These are phyloP conservation scores for Oryza meyeriana DNA, from an alignment of 176 grass and related monocot genomes.

Conservation along the genomic window DNA sequence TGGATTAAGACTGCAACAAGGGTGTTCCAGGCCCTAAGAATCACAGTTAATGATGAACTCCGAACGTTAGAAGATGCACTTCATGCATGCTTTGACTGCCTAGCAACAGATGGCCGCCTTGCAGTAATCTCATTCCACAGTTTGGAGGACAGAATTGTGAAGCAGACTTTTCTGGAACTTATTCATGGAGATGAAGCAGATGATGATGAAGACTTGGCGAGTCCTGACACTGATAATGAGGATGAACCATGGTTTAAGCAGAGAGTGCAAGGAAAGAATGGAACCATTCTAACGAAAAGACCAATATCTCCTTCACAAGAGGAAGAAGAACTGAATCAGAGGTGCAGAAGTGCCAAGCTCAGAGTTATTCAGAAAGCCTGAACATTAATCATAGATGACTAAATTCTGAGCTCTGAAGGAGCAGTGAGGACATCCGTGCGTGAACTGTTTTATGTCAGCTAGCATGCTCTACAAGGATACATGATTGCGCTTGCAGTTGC, in stretches of 20 bases:
- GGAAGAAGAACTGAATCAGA: slow-evolving; percentile 82
- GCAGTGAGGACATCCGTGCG: neutral
- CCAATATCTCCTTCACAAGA: slow-evolving; percentile 76
- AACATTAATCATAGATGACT: neutral
- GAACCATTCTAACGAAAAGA: slow-evolving; percentile 79
- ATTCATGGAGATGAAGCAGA: slow-evolving; percentile 39
- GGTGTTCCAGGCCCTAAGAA: slow-evolving; percentile 87
- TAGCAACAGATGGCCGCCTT: slow-evolving; percentile 69
- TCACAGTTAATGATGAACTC: slow-evolving; percentile 87
- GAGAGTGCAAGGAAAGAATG: slow-evolving; percentile 59
- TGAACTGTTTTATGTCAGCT: neutral
- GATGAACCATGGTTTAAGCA: slow-evolving; percentile 59
- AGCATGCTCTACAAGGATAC: neutral
- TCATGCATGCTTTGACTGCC: slow-evolving; percentile 76
- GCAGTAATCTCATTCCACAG: slow-evolving; percentile 92
- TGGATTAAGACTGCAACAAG: slow-evolving; percentile 96
- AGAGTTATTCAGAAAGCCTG: slow-evolving; percentile 66
- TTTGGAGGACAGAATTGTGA: slow-evolving; percentile 87
- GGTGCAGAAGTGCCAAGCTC: slow-evolving; percentile 94
- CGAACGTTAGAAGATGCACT: slow-evolving; percentile 71
- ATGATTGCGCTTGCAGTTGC: neutral
- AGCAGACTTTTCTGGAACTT: slow-evolving; percentile 78
- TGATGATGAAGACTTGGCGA: neutral
- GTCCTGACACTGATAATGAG: slow-evolving; percentile 13
- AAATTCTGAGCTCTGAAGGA: neutral